Conservation (phyloP, 2,329 filamentous ascomycete genomes). For the Fusarium chuoi region DNA sequence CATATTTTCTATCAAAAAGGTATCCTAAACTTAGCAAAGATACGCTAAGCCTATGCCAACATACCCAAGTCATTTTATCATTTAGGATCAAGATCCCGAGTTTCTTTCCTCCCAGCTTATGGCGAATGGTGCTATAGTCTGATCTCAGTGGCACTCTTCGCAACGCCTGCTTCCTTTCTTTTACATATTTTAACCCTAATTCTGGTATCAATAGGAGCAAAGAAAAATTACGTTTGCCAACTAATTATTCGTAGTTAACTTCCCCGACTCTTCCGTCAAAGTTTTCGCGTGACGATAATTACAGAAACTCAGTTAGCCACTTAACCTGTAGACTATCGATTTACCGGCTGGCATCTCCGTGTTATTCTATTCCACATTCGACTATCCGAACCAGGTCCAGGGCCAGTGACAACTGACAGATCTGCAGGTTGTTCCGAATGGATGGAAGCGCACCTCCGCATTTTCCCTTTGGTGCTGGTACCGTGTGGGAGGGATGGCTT, state of each 20-base stretch:
- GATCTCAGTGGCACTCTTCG: not conserved
- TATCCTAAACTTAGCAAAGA: not conserved
- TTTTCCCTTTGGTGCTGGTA: not conserved
- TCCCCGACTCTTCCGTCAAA: not conserved
- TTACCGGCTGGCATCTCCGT: not conserved
- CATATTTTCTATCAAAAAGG: too few species aligned
- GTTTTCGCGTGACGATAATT: not conserved
- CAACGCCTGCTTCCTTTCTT: not conserved
- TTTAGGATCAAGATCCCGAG: not conserved
- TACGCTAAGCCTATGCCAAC: too few species aligned
- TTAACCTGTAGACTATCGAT: not conserved
- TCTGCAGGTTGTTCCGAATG: not conserved
- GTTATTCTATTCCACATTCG: not conserved
- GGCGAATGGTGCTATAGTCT: fast-evolving
- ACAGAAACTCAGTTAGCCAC: not conserved
- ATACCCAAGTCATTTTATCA: not conserved
- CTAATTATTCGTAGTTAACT: not conserved
- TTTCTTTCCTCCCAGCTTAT: too few species aligned
- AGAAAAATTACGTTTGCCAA: fast-evolving
- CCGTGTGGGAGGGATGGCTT: not conserved
- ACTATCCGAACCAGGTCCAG: not conserved
- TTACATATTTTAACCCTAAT: fast-evolving
- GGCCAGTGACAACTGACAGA: conserved; percentile 1
- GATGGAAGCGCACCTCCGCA: not conserved
- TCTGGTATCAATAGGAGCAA: fast-evolving